Evolutionary conservation across 148 eudicot species (phyloP), one percentile per base, ranked within the genome.

Genomic region (Mesembryanthemum crystallinum): DNA sequence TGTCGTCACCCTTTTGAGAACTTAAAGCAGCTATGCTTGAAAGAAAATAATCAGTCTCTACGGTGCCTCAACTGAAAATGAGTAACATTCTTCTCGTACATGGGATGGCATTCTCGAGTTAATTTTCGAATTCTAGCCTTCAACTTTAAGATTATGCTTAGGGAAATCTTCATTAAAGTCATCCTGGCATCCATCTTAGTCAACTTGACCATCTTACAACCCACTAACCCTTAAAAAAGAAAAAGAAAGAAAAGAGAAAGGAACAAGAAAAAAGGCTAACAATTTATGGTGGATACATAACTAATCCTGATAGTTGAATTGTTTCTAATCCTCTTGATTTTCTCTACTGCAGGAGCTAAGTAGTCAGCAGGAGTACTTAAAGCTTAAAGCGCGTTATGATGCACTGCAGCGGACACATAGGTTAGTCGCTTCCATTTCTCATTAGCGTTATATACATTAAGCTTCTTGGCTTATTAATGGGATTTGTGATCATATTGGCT

Each of bases 281-380:
- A 14, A 47, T 13, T 47, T 47, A 15, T 47, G 52, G 3, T 47
- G 52, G 52, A 47, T 47, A 15, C 52, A 47, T 3, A 8, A 3
- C 18, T 47, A 47, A 0, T 47, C 8, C 18, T 10, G 52, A 47
- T 47, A 1, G 52, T 47, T 47, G 0, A 47, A 3, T 47, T 5
- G 14, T 47, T 47, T 14, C 52, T 0, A 47, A 25, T 43, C 55
- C 55, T 13, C 3, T 43, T 67, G 71, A 33, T 43, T 61, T 20
- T 4, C n/a, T 7, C 23, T 80, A 58, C 42, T 74, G 70, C 43
- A 94, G 97, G 98, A 94, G 79, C 42, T 92, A 72, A 90, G 88
- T 64, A 94, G 92, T 55, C 96, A 94, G 73, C 97, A 94, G 64
- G 97, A 94, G 78, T 94, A 94, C 73, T 69, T 91, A 70, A 91